phyloP scores from a whole-genome alignment of 2,329 filamentous ascomycete species.

The Penicillium janthinellum region DNA sequence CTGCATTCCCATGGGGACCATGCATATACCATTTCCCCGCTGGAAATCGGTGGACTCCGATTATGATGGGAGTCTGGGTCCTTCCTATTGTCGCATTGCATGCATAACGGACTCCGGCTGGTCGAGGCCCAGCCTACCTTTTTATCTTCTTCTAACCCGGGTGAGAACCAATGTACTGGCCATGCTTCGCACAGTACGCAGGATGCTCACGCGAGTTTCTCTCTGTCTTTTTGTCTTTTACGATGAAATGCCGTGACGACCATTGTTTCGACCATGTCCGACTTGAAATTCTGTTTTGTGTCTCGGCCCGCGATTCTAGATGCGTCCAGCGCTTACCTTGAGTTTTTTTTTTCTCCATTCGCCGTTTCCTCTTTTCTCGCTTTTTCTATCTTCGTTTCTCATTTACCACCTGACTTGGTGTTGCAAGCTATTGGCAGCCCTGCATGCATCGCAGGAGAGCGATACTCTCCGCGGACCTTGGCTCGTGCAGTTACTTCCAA shows the following conservation, averaged over 20 bases:
- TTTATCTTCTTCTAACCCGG: not conserved
- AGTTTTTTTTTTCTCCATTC: not conserved
- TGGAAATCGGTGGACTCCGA: not conserved
- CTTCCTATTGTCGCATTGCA: slow-evolving; percentile 4
- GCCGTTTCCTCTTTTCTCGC: not conserved
- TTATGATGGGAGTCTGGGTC: not conserved
- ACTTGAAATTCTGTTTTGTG: slow-evolving; percentile 10
- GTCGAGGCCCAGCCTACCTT: not conserved
- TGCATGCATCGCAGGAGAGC: not conserved
- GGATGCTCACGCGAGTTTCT: not conserved
- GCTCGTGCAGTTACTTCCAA: not conserved
- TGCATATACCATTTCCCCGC: not conserved
- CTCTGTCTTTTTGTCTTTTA: slow-evolving; percentile 11
- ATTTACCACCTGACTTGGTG: not conserved
- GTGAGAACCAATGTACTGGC: not conserved
- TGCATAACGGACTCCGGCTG: slow-evolving; percentile 6
- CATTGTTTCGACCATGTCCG: slow-evolving; percentile 17
- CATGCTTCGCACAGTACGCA: not conserved
- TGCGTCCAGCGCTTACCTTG: slow-evolving; percentile 17
- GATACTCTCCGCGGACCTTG: not conserved
- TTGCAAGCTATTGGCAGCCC: not conserved
- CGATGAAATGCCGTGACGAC: slow-evolving; percentile 32
- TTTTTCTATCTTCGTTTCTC: not conserved
- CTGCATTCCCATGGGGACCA: not conserved
- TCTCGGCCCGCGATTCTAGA: slow-evolving; percentile 24